Conservation (phyloP, 345 rosid genomes). For the Gynandropsis gynandra region DNA sequence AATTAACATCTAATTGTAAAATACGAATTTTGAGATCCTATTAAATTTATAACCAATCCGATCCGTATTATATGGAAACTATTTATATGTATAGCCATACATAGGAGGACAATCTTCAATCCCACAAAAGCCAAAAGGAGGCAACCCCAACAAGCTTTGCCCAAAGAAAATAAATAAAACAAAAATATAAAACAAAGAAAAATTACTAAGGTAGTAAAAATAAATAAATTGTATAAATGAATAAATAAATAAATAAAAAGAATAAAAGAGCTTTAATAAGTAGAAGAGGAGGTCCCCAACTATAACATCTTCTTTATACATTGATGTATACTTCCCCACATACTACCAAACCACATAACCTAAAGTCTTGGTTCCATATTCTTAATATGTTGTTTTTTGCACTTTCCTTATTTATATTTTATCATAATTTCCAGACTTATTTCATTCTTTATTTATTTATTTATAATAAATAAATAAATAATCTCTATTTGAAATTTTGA, state of each 20-base stretch:
- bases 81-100: slow-evolving; percentile 24
- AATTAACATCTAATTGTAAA: no score
- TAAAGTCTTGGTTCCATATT: slow-evolving; percentile 29
- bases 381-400: slow-evolving; percentile 6
- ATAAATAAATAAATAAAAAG: neutral
- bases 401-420: slow-evolving; percentile 9
- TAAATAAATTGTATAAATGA: slow-evolving; percentile 26
- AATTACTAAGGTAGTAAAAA: slow-evolving; percentile 10
- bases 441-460: no score
- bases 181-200: slow-evolving; percentile 18
- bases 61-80: slow-evolving; percentile 15
- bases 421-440: neutral
- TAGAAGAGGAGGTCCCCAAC: slow-evolving; percentile 48
- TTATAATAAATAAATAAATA: no score
- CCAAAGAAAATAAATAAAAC: slow-evolving; percentile 11
- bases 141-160: slow-evolving; percentile 44
- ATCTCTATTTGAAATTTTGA: no score
- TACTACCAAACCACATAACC: slow-evolving; percentile 19
- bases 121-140: slow-evolving; percentile 62
- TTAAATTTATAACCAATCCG: no score
- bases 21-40: no score
- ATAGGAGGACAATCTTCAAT: slow-evolving; percentile 60
- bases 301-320: slow-evolving; percentile 36
- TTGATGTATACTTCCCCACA: slow-evolving; percentile 36
- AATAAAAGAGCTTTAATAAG: slow-evolving; percentile 28